Conservation (phyloP, 257 asterid genomes). For the Solanum etuberosum region DNA sequence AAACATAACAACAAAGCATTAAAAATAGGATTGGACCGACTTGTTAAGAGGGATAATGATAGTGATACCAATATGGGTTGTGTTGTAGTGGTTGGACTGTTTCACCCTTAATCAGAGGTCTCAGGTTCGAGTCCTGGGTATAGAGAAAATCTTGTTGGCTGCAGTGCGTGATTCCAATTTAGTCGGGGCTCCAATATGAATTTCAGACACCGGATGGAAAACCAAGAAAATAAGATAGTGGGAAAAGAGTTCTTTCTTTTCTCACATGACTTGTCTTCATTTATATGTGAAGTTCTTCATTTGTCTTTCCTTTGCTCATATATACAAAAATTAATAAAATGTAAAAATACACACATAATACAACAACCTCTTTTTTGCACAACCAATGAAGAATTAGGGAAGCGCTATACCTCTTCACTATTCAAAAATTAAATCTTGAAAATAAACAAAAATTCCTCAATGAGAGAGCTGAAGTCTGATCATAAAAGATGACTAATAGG, state of each 20-base stretch:
- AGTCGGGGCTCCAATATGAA: no score
- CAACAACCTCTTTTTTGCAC: neutral
- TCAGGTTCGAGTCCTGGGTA: no score
- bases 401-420: conserved; percentile 3
- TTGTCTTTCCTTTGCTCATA: conserved; percentile 5
- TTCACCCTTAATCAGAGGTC: no score
- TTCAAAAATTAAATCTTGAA: neutral
- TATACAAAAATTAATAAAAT: neutral
- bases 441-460: conserved; percentile 7
- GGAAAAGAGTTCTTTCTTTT: neutral
- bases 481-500: neutral
- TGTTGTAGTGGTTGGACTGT: no score
- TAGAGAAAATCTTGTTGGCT: no score
- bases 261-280: neutral
- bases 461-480: neutral
- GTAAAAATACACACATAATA: neutral
- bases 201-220: no score
- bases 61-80: no score
- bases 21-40: no score
- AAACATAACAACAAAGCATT: no score
- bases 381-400: neutral
- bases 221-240: neutral
- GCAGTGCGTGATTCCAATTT: no score
- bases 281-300: conserved; percentile 26
- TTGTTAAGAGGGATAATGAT: no score